Base-by-base conservation (phyloP, 305 asterid species). In the Fraxinus dipetala region DNA sequence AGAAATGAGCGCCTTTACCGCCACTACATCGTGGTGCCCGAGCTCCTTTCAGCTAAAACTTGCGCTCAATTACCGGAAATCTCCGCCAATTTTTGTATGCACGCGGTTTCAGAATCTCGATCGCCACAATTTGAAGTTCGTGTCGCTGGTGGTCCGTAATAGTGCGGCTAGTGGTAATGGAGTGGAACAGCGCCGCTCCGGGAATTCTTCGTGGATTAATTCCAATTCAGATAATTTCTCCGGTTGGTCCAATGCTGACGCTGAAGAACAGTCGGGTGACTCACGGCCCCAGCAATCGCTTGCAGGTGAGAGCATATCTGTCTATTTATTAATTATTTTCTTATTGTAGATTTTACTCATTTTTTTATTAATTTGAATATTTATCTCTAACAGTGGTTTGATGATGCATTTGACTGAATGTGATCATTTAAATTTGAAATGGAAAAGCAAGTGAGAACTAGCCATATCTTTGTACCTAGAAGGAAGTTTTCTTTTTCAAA, bases 41-140 rank as follows among this genome's bases (percentile, higher is more conserved):
- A 89, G 85, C 79, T 95, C 97, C 31, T 91, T 84, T 84, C 99
- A 95, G 93, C 98, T 95, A 84, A 94, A 95, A 82, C 87, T 92
- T 81, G 93, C 97, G 0, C 80, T 94, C 85, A 86, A 84, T 77
- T 30, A 87, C 85, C 88, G 90, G 80, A 94, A 76, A 81, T 54
- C 85, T 22, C 86, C 89, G 8, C 40, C 83, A 54, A 74, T 85
- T 24, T 81, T 88, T 65, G 85, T 86, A 18, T 85, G 83, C 78
- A 72, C 85, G 70, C 92, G 92, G 48, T 78, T 83, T n/a, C 91
- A 85, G 83, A 85, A 86, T 84, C 40, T 85, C 63, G 88, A 85
- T 81, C 88, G 89, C 63, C 87, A 88, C 51, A 72, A 82, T 28
- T 84, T 87, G 81, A 88, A 84, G 69, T 74, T 88, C 84, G 88